Evolutionary conservation across 371 early-diverging fungal genomes (phyloP), one percentile per base, ranked within the genome.

Genomic region (Rhizopus arrhizus): DNA sequence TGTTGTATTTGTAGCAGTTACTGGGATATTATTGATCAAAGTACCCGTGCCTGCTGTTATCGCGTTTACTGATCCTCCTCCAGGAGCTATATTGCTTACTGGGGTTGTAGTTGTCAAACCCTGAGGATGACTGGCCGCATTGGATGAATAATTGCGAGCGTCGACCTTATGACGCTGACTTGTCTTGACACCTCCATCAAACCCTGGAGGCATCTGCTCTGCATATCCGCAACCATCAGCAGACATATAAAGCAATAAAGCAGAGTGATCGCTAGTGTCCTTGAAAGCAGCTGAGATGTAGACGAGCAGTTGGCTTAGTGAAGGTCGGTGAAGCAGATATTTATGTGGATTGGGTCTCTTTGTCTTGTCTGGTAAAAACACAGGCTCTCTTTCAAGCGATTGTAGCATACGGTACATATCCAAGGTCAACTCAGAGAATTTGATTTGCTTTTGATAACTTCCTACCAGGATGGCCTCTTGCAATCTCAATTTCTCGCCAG

Each of bases 381-480:
- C 43, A 53, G 70, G 74, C 29, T 74, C 62, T 36, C 74, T 58
- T 54, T 78, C 98, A 3, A 98, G 79, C 28, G 92, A 85, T 64
- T 96, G 96, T 33, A 96, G 73, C 66, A 98, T 92, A 31, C 95
- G 87, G 75, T 92, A 96, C 95, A 97, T 94, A 62, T 98, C 98
- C 56, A 97, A 70, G 0, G 95, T 95, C 43, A 97, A 77, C 69
- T 97, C 97, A 0, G 95, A 94, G 69, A 97, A 96, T 61, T 97
- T 97, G 75, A 94, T 93, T 74, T 90, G 97, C 49, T 90, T 92
- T 40, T 89, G 90, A 62, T 87, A 87, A 64, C 92, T 95, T 10
- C 97, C 96, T 36, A 95, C 95, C 5, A 98, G 75, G 36, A 98
- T 93, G 0, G 94, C 96, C 69, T 97, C 95, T 69, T 93, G 95